Evolutionary conservation across 2,329 filamentous ascomycete species (phyloP).

Genomic region (Pseudogymnoascus sp.): DNA sequence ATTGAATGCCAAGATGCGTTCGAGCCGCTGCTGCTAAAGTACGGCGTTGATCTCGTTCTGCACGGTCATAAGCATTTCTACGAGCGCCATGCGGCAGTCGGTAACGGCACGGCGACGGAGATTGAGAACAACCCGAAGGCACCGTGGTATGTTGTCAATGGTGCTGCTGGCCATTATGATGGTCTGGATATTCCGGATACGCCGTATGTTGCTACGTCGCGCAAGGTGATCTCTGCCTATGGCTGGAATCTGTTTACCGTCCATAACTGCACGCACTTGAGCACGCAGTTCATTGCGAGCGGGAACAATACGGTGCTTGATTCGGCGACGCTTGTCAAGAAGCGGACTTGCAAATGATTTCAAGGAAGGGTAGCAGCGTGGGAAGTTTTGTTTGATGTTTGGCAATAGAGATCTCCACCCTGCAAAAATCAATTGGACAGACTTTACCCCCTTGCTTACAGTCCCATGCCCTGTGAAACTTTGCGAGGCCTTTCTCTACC

Average conservation of each 20-base stretch:
- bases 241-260: constrained; percentile 5
- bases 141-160: constrained; percentile 27
- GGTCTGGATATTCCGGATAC: constrained; percentile 22
- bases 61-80: constrained; percentile 39
- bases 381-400: not conserved
- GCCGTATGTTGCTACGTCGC: not conserved
- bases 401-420: not conserved
- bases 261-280: constrained; percentile 11
- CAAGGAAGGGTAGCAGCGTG: not conserved
- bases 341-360: not conserved
- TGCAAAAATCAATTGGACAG: not conserved
- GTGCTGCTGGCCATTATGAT: constrained; percentile 27
- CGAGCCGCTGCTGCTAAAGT: constrained; percentile 35
- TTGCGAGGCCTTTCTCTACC: not conserved
- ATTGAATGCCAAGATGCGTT: constrained; percentile 39
- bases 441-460: not conserved
- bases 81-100: constrained; percentile 26
- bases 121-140: constrained; percentile 20
- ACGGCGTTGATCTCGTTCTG: constrained; percentile 40
- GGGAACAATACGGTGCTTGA: constrained; percentile 1
- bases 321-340: constrained; percentile 10
- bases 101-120: constrained; percentile 2
- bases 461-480: not conserved
- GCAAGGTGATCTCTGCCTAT: not conserved
- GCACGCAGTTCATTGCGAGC: not conserved